Evolutionary conservation across 495 filamentous ascomycete genomes (phyloP), one percentile per base, ranked within the genome.

Genomic region (Neurospora sp.): DNA sequence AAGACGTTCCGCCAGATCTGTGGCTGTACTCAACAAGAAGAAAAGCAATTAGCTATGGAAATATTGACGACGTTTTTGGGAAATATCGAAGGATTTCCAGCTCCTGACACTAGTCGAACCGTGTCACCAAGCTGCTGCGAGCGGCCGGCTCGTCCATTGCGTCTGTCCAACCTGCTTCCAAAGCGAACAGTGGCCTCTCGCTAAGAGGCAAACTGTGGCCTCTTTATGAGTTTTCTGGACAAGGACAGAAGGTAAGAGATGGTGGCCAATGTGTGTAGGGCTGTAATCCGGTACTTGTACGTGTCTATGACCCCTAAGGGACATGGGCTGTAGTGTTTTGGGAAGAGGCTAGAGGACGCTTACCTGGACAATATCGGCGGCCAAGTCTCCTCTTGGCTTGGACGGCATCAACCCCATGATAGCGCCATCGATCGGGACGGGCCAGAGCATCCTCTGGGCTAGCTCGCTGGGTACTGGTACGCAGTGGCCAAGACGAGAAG

Each of bases 401-500:
- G 53, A 31, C 22, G 22, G 12, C 27, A 61, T 61, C 27, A 61
- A 61, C 27, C 27, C 53, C 27, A 61, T 35, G 53, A 35, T 61
- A 35, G 27, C 12, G 6, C 53, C 12, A 35, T 61, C 27, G 53
- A 35, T 61, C 22, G 27, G 53, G 53, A 35, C 14, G 53, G 53
- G 27, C 53, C 53, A 61, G 10, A 35, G 53, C 2, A 61, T 6
- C 27, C 27, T 61, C 53, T 61, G 53, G 53, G 22, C 27, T 61
- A 65, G 53, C 53, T 65, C 12, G 16, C 7, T 8, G 17, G 53
- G 53, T 65, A 35, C 27, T 3, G 53, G 53, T 65, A 65, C 53
- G 6, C 27, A 65, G 53, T 61, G 53, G 12, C 77, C 77, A 77
- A 79, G 77, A 74, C 76, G 76, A 75, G 74, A 77, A 73, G 69